Base-by-base conservation (phyloP, 169 alveolate genomes). In the Eimeria maxima region DNA sequence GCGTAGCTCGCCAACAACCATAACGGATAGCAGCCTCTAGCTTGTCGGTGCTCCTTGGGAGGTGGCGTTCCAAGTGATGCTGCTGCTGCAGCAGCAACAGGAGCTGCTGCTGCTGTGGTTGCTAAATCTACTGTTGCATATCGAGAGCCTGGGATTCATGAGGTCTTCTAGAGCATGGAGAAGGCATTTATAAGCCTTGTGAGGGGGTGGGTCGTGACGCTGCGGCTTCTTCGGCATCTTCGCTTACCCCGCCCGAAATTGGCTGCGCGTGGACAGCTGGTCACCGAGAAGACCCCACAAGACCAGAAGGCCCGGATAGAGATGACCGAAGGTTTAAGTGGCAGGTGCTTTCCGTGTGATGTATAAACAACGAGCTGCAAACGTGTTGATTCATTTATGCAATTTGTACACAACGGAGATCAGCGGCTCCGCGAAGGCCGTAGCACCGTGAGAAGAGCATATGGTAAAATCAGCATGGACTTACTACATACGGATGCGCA, bases 311-410 rank as follows among this genome's bases (percentile, higher is more conserved):
- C 8, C 42, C 63, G 38, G 38, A 44, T 63, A 74, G 18, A 24
- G 29, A 33, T 16, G 29, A 60, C 63, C 57, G 60, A 18, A 42
- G 60, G 86, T 42, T 42, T 14, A 38, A 24, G 60, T 16, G 38
- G 86, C 86, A 74, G 86, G 33, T 22, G 57, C 86, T 74, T 42
- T 38, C 86, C 42, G 78, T 45, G 44, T 0, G 60, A 42, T 38
- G 38, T 74, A 60, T 38, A 42, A 22, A 33, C 13, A 74, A 8
- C 44, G 86, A 6, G 3, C 16, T 3, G 33, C n/a, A 16, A 20
- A 5, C 22, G 44, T 44, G 29, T 16, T 27, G 42, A 8, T 33
- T 74, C 60, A 33, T 74, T 74, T 29, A 20, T 74, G 16, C 60
- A 42, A 8, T 18, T 74, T 16, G 44, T 20, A 18, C 45, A 1